These are phyloP conservation scores for Oryza rufipogon DNA, from an alignment of 176 grass and related monocot genomes.

Conservation along the genomic window DNA sequence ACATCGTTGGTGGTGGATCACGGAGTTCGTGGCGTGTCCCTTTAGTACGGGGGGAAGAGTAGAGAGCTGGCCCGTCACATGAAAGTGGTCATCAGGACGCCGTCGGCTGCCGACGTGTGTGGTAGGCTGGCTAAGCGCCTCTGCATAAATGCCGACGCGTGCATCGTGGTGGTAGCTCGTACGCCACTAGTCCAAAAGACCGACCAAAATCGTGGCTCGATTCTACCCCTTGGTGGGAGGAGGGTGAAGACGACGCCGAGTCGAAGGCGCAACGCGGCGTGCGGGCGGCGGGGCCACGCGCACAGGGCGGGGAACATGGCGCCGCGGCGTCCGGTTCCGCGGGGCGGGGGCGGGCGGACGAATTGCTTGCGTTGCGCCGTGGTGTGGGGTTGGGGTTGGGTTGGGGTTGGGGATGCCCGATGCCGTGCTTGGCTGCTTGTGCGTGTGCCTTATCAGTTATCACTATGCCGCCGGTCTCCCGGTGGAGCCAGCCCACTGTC, in stretches of 20 bases:
- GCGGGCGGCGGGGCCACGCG: no score
- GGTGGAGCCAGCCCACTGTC: no score
- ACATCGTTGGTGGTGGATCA: conserved; percentile 16
- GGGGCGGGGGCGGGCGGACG: background rate
- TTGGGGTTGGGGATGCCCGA: background rate
- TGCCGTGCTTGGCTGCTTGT: background rate
- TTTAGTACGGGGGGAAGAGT: background rate
- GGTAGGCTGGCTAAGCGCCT: background rate
- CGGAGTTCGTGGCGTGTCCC: conserved; percentile 37
- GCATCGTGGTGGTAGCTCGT: background rate
- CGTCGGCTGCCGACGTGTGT: no score
- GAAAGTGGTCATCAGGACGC: background rate
- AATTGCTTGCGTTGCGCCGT: no score
- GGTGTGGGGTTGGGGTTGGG: no score
- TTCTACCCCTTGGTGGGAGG: background rate
- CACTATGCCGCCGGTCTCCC: no score
- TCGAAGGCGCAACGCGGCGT: no score
- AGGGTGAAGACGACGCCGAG: no score
- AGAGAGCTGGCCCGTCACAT: background rate
- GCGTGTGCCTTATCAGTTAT: background rate
- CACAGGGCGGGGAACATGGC: conserved; percentile 16
- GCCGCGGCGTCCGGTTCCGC: conserved; percentile 26
- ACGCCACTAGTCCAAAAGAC: background rate
- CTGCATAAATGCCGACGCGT: background rate
- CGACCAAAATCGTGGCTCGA: background rate